A percentile compares a stretch with the other conserved stretches of the same genome.
These are phyloP conservation scores for Vicia villosa DNA, from an alignment of 306 rosid species.

Conservation along the genomic window DNA sequence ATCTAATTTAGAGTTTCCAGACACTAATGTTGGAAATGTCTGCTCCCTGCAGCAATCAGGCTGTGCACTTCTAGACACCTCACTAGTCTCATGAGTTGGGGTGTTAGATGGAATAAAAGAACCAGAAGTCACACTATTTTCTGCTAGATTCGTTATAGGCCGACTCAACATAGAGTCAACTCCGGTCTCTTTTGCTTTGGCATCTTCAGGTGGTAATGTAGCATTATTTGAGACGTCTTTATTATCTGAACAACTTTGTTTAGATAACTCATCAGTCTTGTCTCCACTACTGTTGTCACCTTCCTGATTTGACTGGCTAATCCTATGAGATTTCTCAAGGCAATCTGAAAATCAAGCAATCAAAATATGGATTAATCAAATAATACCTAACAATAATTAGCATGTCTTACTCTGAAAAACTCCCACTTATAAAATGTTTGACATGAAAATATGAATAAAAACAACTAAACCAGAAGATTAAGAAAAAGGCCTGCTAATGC, in stretches of 20 bases:
- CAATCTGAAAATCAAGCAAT: conserved; percentile 42
- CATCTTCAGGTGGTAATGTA: conserved; percentile 31
- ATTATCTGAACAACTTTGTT: conserved; percentile 31
- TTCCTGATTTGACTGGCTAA: conserved; percentile 34
- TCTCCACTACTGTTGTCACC: conserved; percentile 36
- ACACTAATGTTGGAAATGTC: conserved; percentile 31
- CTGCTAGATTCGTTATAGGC: conserved; percentile 26
- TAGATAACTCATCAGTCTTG: conserved; percentile 31
- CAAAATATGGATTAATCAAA: conserved; percentile 18
- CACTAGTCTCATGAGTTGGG: conserved; percentile 24
- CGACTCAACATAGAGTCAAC: conserved; percentile 37
- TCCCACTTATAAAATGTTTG: conserved; percentile 24
- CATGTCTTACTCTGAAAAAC: conserved; percentile 17
- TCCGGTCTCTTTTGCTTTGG: conserved; percentile 32
- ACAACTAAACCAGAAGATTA: conserved; percentile 11
- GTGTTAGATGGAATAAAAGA: conserved; percentile 28
- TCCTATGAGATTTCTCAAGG: conserved; percentile 37
- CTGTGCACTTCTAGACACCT: conserved; percentile 34
- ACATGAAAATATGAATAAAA: conserved; percentile 4
- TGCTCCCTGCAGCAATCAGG: conserved; percentile 37
- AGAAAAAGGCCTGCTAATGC: conserved; percentile 11
- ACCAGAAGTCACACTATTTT: conserved; percentile 14
- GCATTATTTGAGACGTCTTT: conserved; percentile 32
- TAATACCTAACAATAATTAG: conserved; percentile 16
- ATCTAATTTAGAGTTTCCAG: conserved; percentile 31